Percentiles rank a stretch among this genome's conserved stretches.
These are phyloP conservation scores for Calonectria hawksworthii DNA, from an alignment of 2,329 filamentous ascomycete species.

Conservation along the genomic window DNA sequence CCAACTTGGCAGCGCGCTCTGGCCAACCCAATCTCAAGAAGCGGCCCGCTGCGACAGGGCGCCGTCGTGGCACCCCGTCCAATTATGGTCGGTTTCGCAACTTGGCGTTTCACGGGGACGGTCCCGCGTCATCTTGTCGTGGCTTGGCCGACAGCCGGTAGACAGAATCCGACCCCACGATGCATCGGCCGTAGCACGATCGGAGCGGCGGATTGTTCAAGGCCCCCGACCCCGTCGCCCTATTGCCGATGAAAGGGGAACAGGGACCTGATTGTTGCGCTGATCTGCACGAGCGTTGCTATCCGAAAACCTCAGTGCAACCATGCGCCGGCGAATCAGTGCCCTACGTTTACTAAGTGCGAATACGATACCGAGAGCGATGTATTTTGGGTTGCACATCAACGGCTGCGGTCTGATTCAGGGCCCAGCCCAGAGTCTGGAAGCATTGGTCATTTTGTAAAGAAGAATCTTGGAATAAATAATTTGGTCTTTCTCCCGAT, in stretches of 20 bases:
- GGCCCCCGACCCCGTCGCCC: background rate
- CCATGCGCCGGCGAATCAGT: background rate
- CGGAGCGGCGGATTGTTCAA: background rate
- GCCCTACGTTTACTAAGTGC: background rate
- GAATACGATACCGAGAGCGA: constrained; percentile 26
- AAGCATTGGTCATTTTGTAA: background rate
- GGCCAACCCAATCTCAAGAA: background rate
- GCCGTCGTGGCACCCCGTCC: background rate
- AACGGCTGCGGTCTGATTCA: background rate
- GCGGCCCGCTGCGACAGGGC: background rate
- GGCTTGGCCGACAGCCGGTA: background rate
- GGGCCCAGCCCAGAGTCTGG: background rate
- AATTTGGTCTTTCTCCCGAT: background rate
- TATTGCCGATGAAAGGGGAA: background rate
- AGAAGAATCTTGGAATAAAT: background rate
- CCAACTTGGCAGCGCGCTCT: background rate
- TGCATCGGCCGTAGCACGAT: background rate
- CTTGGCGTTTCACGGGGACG: background rate
- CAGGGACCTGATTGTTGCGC: background rate
- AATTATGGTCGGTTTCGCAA: background rate
- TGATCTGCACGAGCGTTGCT: background rate
- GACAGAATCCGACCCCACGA: background rate
- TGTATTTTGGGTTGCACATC: background rate
- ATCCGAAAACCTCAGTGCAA: background rate
- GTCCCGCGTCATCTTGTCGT: background rate